These are phyloP conservation scores for Astrothelium subdiscretum DNA, from an alignment of 495 filamentous ascomycete species.

Conservation along the genomic window DNA sequence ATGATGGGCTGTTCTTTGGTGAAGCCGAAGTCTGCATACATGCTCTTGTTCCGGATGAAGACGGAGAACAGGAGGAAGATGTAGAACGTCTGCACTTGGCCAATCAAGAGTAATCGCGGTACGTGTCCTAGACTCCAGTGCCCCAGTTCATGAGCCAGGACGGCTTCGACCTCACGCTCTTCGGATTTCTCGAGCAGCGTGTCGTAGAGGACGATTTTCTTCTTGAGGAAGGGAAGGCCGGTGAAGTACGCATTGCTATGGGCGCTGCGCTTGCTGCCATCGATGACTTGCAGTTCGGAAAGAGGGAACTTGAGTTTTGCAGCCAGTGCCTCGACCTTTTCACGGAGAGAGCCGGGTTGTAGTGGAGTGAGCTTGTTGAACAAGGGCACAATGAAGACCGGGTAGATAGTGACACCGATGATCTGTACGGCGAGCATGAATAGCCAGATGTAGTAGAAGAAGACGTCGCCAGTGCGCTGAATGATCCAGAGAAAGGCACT, in stretches of 20 bases:
- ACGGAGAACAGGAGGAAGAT: slow-evolving; percentile 93
- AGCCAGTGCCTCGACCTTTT: slow-evolving; percentile 74
- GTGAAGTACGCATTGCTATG: slow-evolving; percentile 99
- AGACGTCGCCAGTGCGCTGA: slow-evolving; percentile 77
- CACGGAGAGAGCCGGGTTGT: slow-evolving; percentile 75
- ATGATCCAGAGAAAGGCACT: slow-evolving; percentile 84
- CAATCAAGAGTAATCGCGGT: slow-evolving; percentile 76
- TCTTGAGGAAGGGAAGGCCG: slow-evolving; percentile 87
- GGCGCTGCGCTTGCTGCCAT: slow-evolving; percentile 91
- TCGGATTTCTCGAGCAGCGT: slow-evolving; percentile 92
- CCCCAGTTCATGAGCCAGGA: slow-evolving; percentile 88
- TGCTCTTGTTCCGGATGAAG: slow-evolving; percentile 87
- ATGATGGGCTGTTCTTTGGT: slow-evolving; percentile 75
- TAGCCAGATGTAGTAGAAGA: slow-evolving; percentile 96
- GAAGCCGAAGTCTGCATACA: slow-evolving; percentile 89
- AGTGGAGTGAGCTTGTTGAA: slow-evolving; percentile 98
- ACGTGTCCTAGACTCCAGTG: slow-evolving; percentile 96
- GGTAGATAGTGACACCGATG: slow-evolving; percentile 92
- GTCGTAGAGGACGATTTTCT: slow-evolving; percentile 99
- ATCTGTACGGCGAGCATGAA: slow-evolving; percentile 80
- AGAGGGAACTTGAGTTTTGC: slow-evolving; percentile 81
- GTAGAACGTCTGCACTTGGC: slow-evolving; percentile 79
- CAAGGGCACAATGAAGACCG: slow-evolving; percentile 81
- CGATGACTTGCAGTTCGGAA: slow-evolving; percentile 84
- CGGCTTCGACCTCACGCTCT: slow-evolving; percentile 83